Evolutionary conservation across 805 yeast species (phyloP), one percentile per base, ranked within the genome.

Genomic region (Allodekkera sacchari): DNA sequence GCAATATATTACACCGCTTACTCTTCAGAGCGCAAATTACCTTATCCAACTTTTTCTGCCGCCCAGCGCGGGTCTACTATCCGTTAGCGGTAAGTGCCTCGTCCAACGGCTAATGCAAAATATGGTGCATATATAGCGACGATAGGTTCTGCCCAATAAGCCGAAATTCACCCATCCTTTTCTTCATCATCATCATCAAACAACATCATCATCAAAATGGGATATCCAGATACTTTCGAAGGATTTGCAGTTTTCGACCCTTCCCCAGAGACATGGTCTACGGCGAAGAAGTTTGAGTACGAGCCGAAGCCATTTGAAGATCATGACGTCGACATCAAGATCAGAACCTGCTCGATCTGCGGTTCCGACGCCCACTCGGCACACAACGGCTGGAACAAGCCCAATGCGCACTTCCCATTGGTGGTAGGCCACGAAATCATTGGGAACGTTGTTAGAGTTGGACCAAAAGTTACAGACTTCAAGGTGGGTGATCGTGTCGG

Each of bases 401-500:
- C 50, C 19, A 40, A 46, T 32, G 45, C 45, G 1, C 15, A 30
- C 8, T 38, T 28, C 17, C 57, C 64, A 23, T 48, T 59, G 19
- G 63, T 66, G 23, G 63, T 59, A 7, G 85, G 85, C 20, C 84
- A 78, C 52, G 84, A 78, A 51, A 66, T 78, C 40, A 58, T 77
- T 27, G 84, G 84, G 26, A 60, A 52, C 22, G 78, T 77, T 18
- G 62, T 71, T 13, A 64, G 60, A 22, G 61, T 79, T 25, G 94
- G 92, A 33, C 43, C 63, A n/a, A 59, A 68, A 22, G 74, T 81
- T 42, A 53, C 55, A 7, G 61, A 39, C 32, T 65, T 57, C 59
- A 71, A 64, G 50, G 52, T 77, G 13, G 94, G 94, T 34, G 78
- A 83, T 42, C 64, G 84, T 42, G 92, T 81, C 18, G 94, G 89